Base-by-base conservation (phyloP, 345 rosid species). In the Adansonia digitata region DNA sequence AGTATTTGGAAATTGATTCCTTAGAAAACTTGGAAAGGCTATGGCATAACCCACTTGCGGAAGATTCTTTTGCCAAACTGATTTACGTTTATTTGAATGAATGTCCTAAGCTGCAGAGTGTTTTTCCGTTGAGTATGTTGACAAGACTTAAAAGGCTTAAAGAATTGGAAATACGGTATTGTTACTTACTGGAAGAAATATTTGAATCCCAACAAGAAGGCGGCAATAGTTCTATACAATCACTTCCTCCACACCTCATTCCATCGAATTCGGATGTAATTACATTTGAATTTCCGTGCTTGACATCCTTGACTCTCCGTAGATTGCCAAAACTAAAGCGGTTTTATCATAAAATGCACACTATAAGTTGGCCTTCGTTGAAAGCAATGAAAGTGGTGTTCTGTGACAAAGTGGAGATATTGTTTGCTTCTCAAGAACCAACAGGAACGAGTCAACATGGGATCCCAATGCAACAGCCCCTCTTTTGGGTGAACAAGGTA, bases 311-410 rank as follows among this genome's bases (percentile, higher is more conserved):
- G 2, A 0, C 0, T 0, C 24, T 62, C 10, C 0, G 4, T 0
- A 0, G 0, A 0, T 20, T 64, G 49, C 31, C 49, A 39, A 64
- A 22, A 1, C 49, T 64, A 0, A 64, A 39, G 68, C 9, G 68
- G 18, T 35, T 63, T 26, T 39, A 3, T 63, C 45, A 8, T 63
- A 1, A 63, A 63, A 35, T 35, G 7, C 46, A 18, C 4, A n/a
- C 14, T 37, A 3, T 2, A 35, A 63, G 9, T 18, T 63, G 43
- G 14, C 68, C 45, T 18, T 63, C 68, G 18, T 8, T 63, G 45
- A 63, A 63, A 4, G 11, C 35, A 1, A 2, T 35, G 26, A 0
- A 0, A 0, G 45, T 63, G 43, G 0, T 0, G 7, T 7, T 7
- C 35, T 63, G 68, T 63, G 7, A 63, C 26, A 17, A 24, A 12